These are phyloP conservation scores for Boletus barrowsii DNA, from an alignment of 768 basidiomycete genomes.

Conservation along the genomic window DNA sequence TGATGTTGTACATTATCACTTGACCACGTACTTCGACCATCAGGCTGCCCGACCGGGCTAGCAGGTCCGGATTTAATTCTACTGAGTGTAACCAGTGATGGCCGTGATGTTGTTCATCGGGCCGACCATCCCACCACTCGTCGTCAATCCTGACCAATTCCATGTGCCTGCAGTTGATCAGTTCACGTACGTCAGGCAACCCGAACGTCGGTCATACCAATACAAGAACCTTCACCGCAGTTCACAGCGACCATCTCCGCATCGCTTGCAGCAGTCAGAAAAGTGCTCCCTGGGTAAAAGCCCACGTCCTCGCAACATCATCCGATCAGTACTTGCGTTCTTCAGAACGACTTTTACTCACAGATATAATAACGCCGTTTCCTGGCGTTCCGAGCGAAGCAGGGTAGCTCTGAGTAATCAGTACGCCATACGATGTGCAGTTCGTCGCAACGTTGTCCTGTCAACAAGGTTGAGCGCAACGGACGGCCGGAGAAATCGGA, in stretches of 20 bases:
- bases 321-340: background rate
- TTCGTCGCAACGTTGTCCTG: constrained; percentile 54
- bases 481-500: background rate
- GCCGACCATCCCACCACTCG: constrained; percentile 44
- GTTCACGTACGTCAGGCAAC: background rate
- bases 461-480: background rate
- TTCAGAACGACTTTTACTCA: constrained; percentile 26
- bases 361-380: constrained; percentile 54
- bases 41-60: too few relatives aligned
- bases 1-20: background rate
- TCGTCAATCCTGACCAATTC: constrained; percentile 48
- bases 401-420: constrained; percentile 67
- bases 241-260: constrained; percentile 52
- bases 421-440: constrained; percentile 47
- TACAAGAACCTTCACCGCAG: constrained; percentile 53
- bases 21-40: too few relatives aligned
- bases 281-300: constrained; percentile 35
- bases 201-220: constrained; percentile 33
- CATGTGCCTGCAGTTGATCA: constrained; percentile 37
- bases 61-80: background rate
- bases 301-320: constrained; percentile 40
- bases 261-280: constrained; percentile 37
- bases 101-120: constrained; percentile 27
- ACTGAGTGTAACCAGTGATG: constrained; percentile 34
- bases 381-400: constrained; percentile 50